A percentile compares a stretch with the other conserved stretches of the same genome.
Conservation (phyloP, 2,329 filamentous ascomycete genomes). For the Pseudopyrenochaeta lycopersici region DNA sequence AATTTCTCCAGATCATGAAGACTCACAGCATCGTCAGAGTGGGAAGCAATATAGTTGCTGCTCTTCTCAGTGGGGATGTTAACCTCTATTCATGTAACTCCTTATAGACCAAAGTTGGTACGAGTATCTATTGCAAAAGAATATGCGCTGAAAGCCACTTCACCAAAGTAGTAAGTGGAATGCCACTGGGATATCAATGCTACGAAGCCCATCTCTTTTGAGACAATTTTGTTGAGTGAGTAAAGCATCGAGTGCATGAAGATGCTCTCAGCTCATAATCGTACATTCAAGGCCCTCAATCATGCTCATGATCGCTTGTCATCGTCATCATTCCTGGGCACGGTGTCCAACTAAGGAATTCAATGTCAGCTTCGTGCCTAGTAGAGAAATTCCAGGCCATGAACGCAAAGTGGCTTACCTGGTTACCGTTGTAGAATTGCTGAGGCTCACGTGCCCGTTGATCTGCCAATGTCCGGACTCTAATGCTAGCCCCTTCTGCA, state of each 20-base stretch:
- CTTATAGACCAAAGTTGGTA: no score
- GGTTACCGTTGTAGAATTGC: slow-evolving; percentile 92
- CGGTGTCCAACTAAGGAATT: slow-evolving; percentile 12
- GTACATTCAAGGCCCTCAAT: not conserved
- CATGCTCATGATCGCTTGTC: slow-evolving; percentile 4
- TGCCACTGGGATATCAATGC: not conserved
- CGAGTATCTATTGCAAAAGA: not conserved
- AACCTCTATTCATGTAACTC: no score
- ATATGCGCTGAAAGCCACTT: not conserved
- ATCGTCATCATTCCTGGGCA: slow-evolving; percentile 14
- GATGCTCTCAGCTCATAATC: not conserved
- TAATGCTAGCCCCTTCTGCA: slow-evolving; percentile 38
- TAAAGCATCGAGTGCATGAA: not conserved
- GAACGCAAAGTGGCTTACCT: slow-evolving; percentile 63
- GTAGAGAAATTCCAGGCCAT: not conserved
- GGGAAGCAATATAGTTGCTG: no score
- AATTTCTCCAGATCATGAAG: no score
- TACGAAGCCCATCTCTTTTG: not conserved
- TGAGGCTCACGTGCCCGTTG: slow-evolving; percentile 62
- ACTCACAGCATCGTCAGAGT: no score
- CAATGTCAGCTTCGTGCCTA: slow-evolving; percentile 1
- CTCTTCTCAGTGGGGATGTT: no score
- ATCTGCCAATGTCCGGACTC: slow-evolving; percentile 57
- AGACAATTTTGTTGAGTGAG: not conserved
- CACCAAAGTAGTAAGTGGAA: not conserved